A percentile compares a stretch with the other conserved stretches of the same genome.
Evolutionary conservation across 257 asterid species (phyloP).

Genomic region (Nicotiana obtusifolia): DNA sequence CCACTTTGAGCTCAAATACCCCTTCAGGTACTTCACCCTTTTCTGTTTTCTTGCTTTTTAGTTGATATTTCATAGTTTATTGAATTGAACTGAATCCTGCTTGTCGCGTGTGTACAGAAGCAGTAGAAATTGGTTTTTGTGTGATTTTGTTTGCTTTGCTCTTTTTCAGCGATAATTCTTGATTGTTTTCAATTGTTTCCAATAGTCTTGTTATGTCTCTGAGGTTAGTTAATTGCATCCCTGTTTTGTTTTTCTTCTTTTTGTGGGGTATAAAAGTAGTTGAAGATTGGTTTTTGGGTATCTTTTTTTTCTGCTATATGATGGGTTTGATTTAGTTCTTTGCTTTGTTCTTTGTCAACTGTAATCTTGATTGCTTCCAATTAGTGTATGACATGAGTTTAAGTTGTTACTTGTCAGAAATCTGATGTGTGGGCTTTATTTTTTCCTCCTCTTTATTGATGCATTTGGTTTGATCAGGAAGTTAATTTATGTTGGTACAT

Average conservation of each 20-base stretch:
- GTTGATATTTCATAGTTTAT: neutral
- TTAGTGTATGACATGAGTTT: neutral
- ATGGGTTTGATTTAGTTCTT: neutral
- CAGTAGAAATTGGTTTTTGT: neutral
- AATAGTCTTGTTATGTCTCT: neutral
- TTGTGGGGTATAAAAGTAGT: neutral
- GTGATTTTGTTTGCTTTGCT: neutral
- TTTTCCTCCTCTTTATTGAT: neutral
- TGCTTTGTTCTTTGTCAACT: neutral
- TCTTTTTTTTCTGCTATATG: neutral
- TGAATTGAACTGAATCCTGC: neutral
- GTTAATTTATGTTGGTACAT: neutral
- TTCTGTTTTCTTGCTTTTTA: neutral
- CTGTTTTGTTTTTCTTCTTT: neutral
- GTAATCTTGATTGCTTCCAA: neutral
- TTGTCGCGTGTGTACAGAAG: neutral
- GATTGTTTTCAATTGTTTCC: neutral
- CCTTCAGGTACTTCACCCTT: constrained; percentile 46
- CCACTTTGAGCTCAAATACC: constrained; percentile 46
- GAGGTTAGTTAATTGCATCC: neutral
- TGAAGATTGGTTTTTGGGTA: neutral
- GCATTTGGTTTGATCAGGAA: neutral
- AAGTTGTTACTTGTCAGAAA: neutral
- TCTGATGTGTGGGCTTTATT: neutral
- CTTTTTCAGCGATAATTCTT: neutral